These are phyloP conservation scores for Tetragonia tetragonoides DNA, from an alignment of 148 eudicot species.

Conservation along the genomic window DNA sequence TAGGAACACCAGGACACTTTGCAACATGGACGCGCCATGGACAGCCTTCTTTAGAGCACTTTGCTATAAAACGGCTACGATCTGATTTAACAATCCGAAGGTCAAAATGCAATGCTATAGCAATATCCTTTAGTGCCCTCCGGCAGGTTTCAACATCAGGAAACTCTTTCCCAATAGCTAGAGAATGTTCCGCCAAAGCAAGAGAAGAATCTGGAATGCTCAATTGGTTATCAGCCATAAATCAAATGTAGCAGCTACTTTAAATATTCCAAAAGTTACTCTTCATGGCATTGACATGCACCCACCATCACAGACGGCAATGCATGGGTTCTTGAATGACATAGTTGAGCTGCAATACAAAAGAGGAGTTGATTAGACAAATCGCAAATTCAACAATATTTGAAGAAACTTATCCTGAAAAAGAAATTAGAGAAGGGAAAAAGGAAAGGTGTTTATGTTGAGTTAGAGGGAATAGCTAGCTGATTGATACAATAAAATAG, in stretches of 20 bases:
- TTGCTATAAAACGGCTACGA: slow-evolving; percentile 93
- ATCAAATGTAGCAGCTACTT: slow-evolving; percentile 16
- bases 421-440: neutral
- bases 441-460: neutral
- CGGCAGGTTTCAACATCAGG: slow-evolving; percentile 94
- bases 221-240: slow-evolving; percentile 41
- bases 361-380: neutral
- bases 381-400: neutral
- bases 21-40: slow-evolving; percentile 99
- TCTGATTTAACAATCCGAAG: slow-evolving; percentile 94
- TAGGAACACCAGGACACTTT: slow-evolving; percentile 73
- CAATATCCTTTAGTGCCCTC: slow-evolving; percentile 76
- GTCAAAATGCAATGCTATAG: slow-evolving; percentile 88
- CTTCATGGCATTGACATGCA: slow-evolving; percentile 16
- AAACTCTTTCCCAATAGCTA: slow-evolving; percentile 80
- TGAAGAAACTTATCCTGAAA: neutral
- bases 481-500: neutral
- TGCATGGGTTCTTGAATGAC: neutral
- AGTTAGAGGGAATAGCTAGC: neutral
- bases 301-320: neutral
- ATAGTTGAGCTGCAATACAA: slow-evolving; percentile 3
- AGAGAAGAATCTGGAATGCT: slow-evolving; percentile 29
- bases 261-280: slow-evolving; percentile 11
- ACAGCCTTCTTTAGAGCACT: slow-evolving; percentile 89
- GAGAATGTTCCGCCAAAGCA: slow-evolving; percentile 40